Evolutionary conservation across 139 green algal species (phyloP).

Genomic region (Coccomyxa sp.): DNA sequence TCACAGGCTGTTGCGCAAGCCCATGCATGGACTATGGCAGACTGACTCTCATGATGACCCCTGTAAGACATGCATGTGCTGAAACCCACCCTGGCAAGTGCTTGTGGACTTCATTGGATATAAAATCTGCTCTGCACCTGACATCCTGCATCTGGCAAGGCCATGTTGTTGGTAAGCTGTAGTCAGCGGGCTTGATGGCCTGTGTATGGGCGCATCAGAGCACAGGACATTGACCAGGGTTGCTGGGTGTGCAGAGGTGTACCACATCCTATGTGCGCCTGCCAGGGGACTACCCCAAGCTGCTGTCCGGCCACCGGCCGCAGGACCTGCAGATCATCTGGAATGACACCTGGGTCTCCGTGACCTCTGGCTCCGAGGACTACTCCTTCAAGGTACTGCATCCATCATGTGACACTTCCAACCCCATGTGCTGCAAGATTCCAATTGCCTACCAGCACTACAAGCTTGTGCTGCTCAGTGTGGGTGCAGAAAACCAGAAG

Average conservation of each 20-base stretch:
- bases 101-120: no score
- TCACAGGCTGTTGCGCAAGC: no score
- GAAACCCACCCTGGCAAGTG: no score
- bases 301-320: constrained; percentile 46
- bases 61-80: no score
- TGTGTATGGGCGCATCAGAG: no score
- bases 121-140: no score
- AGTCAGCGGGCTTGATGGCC: no score
- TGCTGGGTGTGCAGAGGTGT: constrained; percentile 39
- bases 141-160: no score
- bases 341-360: constrained; percentile 90
- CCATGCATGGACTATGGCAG: no score
- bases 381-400: constrained; percentile 77
- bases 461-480: neutral
- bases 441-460: neutral
- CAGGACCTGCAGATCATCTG: constrained; percentile 56
- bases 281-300: constrained; percentile 70
- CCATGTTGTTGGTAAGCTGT: no score
- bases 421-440: neutral
- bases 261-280: constrained; percentile 91
- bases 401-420: neutral
- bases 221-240: no score
- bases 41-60: no score
- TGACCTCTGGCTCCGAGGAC: constrained; percentile 92
- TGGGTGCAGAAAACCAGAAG: neutral